Evolutionary conservation across 176 grass and related monocot genomes (phyloP).

Genomic region (Carex kokanica): DNA sequence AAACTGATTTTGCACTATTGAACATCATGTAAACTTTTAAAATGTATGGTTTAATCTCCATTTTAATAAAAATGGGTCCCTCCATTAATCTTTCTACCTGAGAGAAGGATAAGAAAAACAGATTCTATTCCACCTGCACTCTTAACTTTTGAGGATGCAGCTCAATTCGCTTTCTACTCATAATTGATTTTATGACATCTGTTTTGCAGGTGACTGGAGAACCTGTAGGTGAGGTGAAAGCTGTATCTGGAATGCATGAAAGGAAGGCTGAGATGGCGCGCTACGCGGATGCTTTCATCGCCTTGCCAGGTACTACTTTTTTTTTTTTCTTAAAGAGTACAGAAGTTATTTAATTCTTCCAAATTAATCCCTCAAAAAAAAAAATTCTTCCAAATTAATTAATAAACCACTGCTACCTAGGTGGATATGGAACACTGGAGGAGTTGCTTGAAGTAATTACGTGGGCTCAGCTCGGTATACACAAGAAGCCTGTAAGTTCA

Average conservation of each 20-base stretch:
- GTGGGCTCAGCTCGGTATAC: slow-evolving; percentile 92
- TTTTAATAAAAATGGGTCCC: not conserved
- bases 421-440: slow-evolving; percentile 85
- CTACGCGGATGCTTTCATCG: slow-evolving; percentile 89
- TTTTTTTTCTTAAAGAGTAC: not conserved
- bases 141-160: not conserved
- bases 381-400: not conserved
- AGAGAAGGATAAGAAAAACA: not conserved
- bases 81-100: not conserved
- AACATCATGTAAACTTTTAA: not conserved
- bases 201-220: slow-evolving; percentile 66
- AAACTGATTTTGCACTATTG: too few species aligned
- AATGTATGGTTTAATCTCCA: not conserved
- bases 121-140: not conserved
- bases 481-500: slow-evolving; percentile 76
- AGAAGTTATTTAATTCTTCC: not conserved
- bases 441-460: slow-evolving; percentile 88
- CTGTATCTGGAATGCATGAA: slow-evolving; percentile 93
- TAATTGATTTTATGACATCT: not conserved
- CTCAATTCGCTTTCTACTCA: not conserved
- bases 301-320: slow-evolving; percentile 62
- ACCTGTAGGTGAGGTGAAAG: slow-evolving; percentile 75
- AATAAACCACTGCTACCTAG: slow-evolving; percentile 23
- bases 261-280: slow-evolving; percentile 91
- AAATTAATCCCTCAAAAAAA: too few species aligned